Percentiles rank a stretch among this genome's conserved stretches.
Evolutionary conservation across 2,329 filamentous ascomycete species (phyloP).

Genomic region (Cryphonectria carpinicola): DNA sequence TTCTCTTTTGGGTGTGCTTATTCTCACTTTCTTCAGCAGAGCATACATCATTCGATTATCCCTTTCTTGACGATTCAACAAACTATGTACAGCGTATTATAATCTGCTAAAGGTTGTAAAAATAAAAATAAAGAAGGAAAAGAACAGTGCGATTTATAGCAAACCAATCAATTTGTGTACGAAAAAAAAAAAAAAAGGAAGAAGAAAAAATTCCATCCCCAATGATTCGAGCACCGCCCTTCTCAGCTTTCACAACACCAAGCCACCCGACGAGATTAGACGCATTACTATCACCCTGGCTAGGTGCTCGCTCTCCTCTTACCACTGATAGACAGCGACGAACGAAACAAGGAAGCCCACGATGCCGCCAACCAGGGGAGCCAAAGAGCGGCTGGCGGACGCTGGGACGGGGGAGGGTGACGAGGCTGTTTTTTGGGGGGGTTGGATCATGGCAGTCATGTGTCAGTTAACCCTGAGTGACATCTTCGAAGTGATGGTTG

Average conservation of each 20-base stretch:
- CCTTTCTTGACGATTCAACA: not conserved
- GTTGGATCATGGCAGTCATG: not conserved
- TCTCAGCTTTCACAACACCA: not conserved
- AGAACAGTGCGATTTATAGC: not conserved
- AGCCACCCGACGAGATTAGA: not conserved
- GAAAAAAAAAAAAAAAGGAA: not conserved
- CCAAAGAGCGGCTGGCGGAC: not conserved
- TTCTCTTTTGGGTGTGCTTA: no score
- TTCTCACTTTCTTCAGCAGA: not conserved
- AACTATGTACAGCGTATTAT: not conserved
- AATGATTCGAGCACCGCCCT: not conserved
- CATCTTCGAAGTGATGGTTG: not conserved
- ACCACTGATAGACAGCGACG: slow-evolving; percentile 1
- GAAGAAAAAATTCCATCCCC: not conserved
- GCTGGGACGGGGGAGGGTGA: not conserved
- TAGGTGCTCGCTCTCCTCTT: not conserved
- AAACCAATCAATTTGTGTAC: not conserved
- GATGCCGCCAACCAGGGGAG: not conserved
- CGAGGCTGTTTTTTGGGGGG: not conserved
- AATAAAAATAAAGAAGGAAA: not conserved
- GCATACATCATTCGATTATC: not conserved
- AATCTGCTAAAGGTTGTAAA: not conserved
- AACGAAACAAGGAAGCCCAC: not conserved
- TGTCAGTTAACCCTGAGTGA: not conserved
- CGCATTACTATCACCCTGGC: not conserved